These are phyloP conservation scores for Eimeria necatrix DNA, from an alignment of 169 alveolate species.

Conservation along the genomic window DNA sequence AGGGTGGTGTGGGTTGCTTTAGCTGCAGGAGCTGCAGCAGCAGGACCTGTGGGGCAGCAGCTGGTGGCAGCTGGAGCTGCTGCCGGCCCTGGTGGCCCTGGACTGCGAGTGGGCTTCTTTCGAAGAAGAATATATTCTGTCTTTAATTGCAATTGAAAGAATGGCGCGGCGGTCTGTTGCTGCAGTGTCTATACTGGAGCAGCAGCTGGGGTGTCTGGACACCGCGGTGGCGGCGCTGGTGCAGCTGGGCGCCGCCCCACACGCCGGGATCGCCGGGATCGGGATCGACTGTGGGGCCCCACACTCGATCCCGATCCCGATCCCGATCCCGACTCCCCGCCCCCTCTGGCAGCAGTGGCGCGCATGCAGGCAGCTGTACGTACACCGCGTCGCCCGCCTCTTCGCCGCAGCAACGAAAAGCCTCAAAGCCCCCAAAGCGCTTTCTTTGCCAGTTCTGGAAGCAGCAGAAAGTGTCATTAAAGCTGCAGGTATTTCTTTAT, in stretches of 20 bases:
- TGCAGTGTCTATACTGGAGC: slow-evolving; percentile 59
- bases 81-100: slow-evolving; percentile 77
- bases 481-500: no score
- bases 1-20: not conserved
- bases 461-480: slow-evolving; percentile 60
- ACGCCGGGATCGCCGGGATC: no score
- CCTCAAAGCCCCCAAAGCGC: not conserved
- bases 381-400: slow-evolving; percentile 41
- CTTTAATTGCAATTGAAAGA: slow-evolving; percentile 76
- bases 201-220: slow-evolving; percentile 56
- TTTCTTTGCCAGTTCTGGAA: not conserved
- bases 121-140: slow-evolving; percentile 77
- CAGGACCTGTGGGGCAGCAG: not conserved
- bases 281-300: no score
- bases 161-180: slow-evolving; percentile 77
- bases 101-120: slow-evolving; percentile 79
- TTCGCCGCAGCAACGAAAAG: not conserved
- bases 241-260: no score
- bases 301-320: no score
- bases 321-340: slow-evolving; percentile 28
- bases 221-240: slow-evolving; percentile 72
- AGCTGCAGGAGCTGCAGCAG: slow-evolving; percentile 65
- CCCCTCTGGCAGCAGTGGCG: slow-evolving; percentile 76
- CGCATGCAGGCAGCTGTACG: slow-evolving; percentile 52
- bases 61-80: slow-evolving; percentile 78